These are phyloP conservation scores for Helichrysum umbraculigerum DNA, from an alignment of 129 eudicot species.

Conservation along the genomic window DNA sequence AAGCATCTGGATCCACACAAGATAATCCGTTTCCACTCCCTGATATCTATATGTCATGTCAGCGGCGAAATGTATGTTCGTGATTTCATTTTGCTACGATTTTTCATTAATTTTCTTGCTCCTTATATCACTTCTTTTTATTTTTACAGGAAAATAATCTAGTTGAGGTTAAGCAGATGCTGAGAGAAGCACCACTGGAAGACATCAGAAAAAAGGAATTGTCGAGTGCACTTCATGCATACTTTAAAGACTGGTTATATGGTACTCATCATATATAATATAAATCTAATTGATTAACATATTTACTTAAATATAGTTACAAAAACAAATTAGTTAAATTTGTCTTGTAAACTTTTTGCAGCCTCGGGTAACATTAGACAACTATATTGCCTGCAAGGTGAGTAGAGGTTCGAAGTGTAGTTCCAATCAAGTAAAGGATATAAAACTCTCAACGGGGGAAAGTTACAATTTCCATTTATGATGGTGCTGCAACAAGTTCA, in stretches of 20 bases:
- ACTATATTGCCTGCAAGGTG: conserved; percentile 87
- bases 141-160: conserved; percentile 60
- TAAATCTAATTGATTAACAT: background rate
- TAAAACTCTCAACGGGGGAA: conserved; percentile 28
- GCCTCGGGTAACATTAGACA: conserved; percentile 98
- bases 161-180: conserved; percentile 74
- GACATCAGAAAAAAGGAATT: conserved; percentile 82
- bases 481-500: conserved; percentile 21
- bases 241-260: conserved; percentile 95
- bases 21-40: conserved; percentile 94
- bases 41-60: conserved; percentile 77
- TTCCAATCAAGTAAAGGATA: conserved; percentile 19
- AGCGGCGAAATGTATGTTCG: conserved; percentile 62
- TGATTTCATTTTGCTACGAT: background rate
- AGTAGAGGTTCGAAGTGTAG: conserved; percentile 37
- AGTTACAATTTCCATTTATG: conserved; percentile 12
- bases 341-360: conserved; percentile 29
- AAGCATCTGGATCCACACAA: conserved; percentile 74
- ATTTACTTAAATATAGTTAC: background rate
- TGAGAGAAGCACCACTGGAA: conserved; percentile 80
- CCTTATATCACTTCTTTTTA: background rate
- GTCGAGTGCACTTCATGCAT: conserved; percentile 78
- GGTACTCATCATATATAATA: conserved; percentile 41
- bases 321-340: background rate
- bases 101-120: background rate